These are phyloP conservation scores for Gliomastix tumulicola DNA, from an alignment of 2,329 filamentous ascomycete species.

Conservation along the genomic window DNA sequence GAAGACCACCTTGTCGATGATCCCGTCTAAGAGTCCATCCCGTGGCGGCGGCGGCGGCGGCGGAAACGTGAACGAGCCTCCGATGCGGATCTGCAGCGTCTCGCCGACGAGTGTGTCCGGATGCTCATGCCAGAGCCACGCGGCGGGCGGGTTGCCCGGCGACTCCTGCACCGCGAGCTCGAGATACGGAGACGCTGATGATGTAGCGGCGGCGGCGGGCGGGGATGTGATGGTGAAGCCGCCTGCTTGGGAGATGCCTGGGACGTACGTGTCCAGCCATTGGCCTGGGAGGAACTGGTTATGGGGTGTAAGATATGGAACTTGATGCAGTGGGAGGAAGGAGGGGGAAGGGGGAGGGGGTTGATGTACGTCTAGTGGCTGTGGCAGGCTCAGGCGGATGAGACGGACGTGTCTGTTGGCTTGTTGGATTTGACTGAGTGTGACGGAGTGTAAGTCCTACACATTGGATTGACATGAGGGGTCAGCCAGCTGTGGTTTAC, in stretches of 20 bases:
- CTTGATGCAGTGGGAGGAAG: not conserved
- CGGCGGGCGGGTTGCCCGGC: slow-evolving; percentile 63
- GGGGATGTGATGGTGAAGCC: slow-evolving; percentile 85
- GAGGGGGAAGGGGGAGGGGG: not conserved
- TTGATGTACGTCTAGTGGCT: too few species aligned
- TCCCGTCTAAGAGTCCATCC: slow-evolving; percentile 26
- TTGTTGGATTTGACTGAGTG: slow-evolving; percentile 51
- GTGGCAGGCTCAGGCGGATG: slow-evolving; percentile 57
- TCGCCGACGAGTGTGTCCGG: slow-evolving; percentile 56
- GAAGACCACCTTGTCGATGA: slow-evolving; percentile 57
- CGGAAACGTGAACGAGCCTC: slow-evolving; percentile 77
- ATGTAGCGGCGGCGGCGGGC: slow-evolving; percentile 46
- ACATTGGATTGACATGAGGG: too few species aligned
- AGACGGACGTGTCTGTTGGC: slow-evolving; percentile 63
- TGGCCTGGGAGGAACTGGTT: slow-evolving; percentile 71
- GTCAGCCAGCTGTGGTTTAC: too few species aligned
- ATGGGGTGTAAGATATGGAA: not conserved
- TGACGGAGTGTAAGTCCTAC: slow-evolving; percentile 54
- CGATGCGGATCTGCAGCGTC: slow-evolving; percentile 61
- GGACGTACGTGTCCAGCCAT: slow-evolving; percentile 81
- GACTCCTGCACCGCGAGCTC: slow-evolving; percentile 75
- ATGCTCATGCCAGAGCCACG: slow-evolving; percentile 67
- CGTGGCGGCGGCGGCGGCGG: too few species aligned
- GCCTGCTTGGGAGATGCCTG: slow-evolving; percentile 61
- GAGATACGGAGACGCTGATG: slow-evolving; percentile 39